phyloP scores from a whole-genome alignment of 2,329 filamentous ascomycete genomes.

The Emericellopsis atlantica region DNA sequence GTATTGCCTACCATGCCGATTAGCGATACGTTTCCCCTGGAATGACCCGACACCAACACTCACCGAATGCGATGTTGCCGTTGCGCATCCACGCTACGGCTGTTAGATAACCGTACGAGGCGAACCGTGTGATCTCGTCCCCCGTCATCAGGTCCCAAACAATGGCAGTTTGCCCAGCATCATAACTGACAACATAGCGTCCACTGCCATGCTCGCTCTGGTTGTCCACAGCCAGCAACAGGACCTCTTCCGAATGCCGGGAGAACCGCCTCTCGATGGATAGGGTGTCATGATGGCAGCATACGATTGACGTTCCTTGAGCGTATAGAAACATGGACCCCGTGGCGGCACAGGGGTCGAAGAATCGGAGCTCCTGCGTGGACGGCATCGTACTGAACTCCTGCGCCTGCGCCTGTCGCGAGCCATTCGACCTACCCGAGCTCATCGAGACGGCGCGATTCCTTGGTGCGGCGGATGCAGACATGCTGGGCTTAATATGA shows the following conservation, averaged over 20 bases:
- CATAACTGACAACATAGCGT: slow-evolving; percentile 82
- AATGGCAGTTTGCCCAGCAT: slow-evolving; percentile 80
- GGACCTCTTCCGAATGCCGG: slow-evolving; percentile 70
- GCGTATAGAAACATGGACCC: slow-evolving; percentile 84
- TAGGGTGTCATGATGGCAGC: slow-evolving; percentile 84
- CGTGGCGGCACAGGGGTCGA: slow-evolving; percentile 84
- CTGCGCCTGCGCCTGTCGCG: neutral
- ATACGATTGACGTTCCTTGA: slow-evolving; percentile 69
- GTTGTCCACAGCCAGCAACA: slow-evolving; percentile 80
- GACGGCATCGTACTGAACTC: slow-evolving; percentile 36
- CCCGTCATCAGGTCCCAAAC: slow-evolving; percentile 95
- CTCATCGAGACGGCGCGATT: slow-evolving; percentile 47
- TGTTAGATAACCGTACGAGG: slow-evolving; percentile 75
- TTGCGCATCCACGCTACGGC: slow-evolving; percentile 93
- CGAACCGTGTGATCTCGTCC: slow-evolving; percentile 81
- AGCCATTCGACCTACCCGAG: slow-evolving; percentile 31
- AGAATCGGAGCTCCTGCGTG: slow-evolving; percentile 39
- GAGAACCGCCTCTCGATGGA: slow-evolving; percentile 80
- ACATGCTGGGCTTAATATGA: slow-evolving; percentile 39
- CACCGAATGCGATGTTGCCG: slow-evolving; percentile 94
- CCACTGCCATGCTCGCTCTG: slow-evolving; percentile 78
- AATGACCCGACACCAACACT: slow-evolving; percentile 14
- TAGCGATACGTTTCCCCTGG: slow-evolving; percentile 4
- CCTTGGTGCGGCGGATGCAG: slow-evolving; percentile 36
- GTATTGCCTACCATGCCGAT: slow-evolving; percentile 54